Evolutionary conservation across 2,329 filamentous ascomycete species (phyloP), one percentile per base, ranked within the genome.

Genomic region (Helminthosporium solani): DNA sequence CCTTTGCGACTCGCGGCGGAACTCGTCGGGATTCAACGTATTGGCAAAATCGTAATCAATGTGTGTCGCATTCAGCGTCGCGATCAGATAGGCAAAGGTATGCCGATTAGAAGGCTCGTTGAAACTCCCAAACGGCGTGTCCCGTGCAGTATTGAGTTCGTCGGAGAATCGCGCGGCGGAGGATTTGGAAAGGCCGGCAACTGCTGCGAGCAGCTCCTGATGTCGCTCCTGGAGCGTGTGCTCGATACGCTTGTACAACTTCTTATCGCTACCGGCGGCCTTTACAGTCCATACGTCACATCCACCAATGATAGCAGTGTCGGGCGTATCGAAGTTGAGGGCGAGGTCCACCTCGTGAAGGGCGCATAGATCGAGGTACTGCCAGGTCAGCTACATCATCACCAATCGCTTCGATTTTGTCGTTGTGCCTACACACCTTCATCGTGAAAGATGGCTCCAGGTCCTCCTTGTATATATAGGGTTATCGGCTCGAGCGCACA

Each of bases 211-310:
- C 1, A 95, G 82, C 7, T 90, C 88, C 58, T 90, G 88, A 78
- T 97, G 90, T 70, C 96, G 90, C 30, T 88, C 87, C 70, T 95
- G 90, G 48, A 99, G 82, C 23, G 88, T 90, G 64, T 88, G 84
- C 68, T 96, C 91, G 66, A 99, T 97, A 67, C 86, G 88, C 73
- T 91, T 95, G 78, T 96, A 96, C 7, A 99, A 78, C 68, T 97
- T 97, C 81, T 96, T 96, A 70, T 99, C 94, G 53, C 86, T 86
- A 36, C 91, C 90, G 44, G 92, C 90, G 23, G 94, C 91, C 73
- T 99, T 99, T 20, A 91, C 96, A 8, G 92, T 97, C 77, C 96
- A 99, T 15, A 97, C 80, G 71, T 99, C 94, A 78, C 92, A 97
- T 55, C 89, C 88, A 60, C 94, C 94, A 21, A 90, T 86, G 50